Conservation (phyloP, 2,329 filamentous ascomycete species). For the Aspergillus persii region DNA sequence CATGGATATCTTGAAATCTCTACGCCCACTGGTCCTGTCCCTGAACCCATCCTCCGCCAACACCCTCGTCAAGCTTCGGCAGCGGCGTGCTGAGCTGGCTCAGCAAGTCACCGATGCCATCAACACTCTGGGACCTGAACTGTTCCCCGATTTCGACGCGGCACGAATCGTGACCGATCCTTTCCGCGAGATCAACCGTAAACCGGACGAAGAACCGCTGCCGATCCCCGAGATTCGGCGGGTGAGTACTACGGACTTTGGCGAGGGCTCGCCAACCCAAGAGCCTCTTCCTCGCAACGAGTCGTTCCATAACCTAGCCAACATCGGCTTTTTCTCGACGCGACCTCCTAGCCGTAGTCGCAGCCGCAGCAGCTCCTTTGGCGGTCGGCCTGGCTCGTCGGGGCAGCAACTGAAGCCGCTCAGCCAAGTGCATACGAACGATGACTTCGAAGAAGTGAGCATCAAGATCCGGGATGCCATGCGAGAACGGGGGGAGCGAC, state of each 20-base stretch:
- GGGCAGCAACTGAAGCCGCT: slow-evolving; percentile 69
- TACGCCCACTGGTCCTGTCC: slow-evolving; percentile 81
- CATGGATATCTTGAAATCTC: slow-evolving; percentile 96
- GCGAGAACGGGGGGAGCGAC: slow-evolving; percentile 67
- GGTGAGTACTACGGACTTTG: slow-evolving; percentile 20
- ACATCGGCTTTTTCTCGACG: slow-evolving; percentile 86
- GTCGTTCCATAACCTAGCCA: slow-evolving; percentile 85
- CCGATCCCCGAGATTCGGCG: slow-evolving; percentile 23
- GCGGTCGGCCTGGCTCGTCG: slow-evolving; percentile 59
- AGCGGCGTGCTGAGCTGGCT: slow-evolving; percentile 70
- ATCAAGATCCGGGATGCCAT: slow-evolving; percentile 82
- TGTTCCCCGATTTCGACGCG: slow-evolving; percentile 94
- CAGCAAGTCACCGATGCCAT: slow-evolving; percentile 85
- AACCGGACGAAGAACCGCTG: slow-evolving; percentile 14
- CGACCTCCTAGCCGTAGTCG: slow-evolving; percentile 78
- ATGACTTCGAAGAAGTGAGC: slow-evolving; percentile 77
- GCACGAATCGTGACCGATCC: slow-evolving; percentile 63
- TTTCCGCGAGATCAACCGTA: slow-evolving; percentile 36
- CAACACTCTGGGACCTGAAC: slow-evolving; percentile 90
- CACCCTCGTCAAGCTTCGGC: slow-evolving; percentile 74
- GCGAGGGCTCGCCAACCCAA: slow-evolving; percentile 24
- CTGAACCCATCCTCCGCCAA: slow-evolving; percentile 82
- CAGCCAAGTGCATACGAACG: slow-evolving; percentile 63
- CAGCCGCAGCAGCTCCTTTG: slow-evolving; percentile 68
- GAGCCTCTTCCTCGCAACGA: slow-evolving; percentile 78